Evolutionary conservation across 441 rosid species (phyloP), one percentile per base, ranked within the genome.

Genomic region (Gossypium schwendimanii): DNA sequence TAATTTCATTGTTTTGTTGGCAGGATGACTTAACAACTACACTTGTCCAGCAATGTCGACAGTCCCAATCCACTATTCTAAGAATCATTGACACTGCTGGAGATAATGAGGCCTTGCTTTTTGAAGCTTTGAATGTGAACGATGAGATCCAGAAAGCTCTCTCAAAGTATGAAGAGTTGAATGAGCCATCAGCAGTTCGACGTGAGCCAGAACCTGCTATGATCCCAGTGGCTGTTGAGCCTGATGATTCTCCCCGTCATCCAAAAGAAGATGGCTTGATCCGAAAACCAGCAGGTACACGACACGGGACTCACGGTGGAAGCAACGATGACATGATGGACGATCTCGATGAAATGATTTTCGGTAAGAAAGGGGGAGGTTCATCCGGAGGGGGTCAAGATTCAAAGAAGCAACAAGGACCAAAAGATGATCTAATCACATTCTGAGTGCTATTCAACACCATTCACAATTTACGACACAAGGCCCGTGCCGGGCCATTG

Each of bases 331-430:
- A 90, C 79, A 85, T 89, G 92, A 87, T 94, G 93, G 97, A 89
- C 77, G 97, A 94, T 82, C 92, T 94, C 0, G 97, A 92, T 78
- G 95, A 92, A 79, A 92, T 94, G 97, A 90, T 92, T 75, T 91
- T 94, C 39, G 98, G 97, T 68, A 87, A 89, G 87, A 92, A 84
- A 83, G 77, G 83, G 1, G 84, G 84, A 20, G 84, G 83, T 12
- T 59, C 88, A 4, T 85, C 91, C 4, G 89, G 87, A 73, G 86
- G 79, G 4, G 74, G 75, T 10, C 84, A 80, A 12, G 89, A 89
- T 54, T 64, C 78, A 3, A 88, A 88, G 85, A 87, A 84, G 84
- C 87, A 80, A 69, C 88, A 81, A 62, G 36, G 89, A 15, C 52
- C 93, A 0, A 93, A 90, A 80, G 90, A 90, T 45, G 97, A 91